phyloP scores from a whole-genome alignment of 805 yeast species.

The Yarrowia deformans region DNA sequence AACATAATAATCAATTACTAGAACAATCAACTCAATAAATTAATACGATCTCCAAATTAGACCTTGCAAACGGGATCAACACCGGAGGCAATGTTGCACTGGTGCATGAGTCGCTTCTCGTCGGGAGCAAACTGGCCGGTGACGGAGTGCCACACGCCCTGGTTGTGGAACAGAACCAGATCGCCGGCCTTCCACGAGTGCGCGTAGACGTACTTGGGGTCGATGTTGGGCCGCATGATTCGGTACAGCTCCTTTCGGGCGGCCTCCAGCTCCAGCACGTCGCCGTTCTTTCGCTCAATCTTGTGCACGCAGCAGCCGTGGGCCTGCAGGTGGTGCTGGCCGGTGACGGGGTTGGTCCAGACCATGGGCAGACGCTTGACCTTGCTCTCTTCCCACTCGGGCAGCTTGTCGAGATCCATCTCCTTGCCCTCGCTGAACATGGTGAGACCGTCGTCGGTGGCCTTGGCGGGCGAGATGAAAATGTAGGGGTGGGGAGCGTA shows the following conservation, averaged over 20 bases:
- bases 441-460: conserved; percentile 85
- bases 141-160: conserved; percentile 92
- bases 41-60: conserved; percentile 17
- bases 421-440: conserved; percentile 85
- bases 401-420: conserved; percentile 67
- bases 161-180: conserved; percentile 82
- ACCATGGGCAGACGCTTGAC: conserved; percentile 82
- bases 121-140: conserved; percentile 85
- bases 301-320: conserved; percentile 87
- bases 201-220: conserved; percentile 75
- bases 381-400: conserved; percentile 82
- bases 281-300: conserved; percentile 64
- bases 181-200: conserved; percentile 88
- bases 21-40: neutral
- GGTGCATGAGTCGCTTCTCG: conserved; percentile 88
- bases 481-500: conserved; percentile 95
- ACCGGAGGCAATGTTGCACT: conserved; percentile 89
- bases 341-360: conserved; percentile 91
- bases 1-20: too few relatives aligned
- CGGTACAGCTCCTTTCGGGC: conserved; percentile 76
- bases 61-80: conserved; percentile 60
- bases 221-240: conserved; percentile 84
- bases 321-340: conserved; percentile 80
- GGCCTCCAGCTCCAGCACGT: conserved; percentile 67
- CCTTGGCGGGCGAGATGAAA: conserved; percentile 78